Evolutionary conservation across 805 yeast species (phyloP).

Genomic region (Barnettozyma botsteinii): DNA sequence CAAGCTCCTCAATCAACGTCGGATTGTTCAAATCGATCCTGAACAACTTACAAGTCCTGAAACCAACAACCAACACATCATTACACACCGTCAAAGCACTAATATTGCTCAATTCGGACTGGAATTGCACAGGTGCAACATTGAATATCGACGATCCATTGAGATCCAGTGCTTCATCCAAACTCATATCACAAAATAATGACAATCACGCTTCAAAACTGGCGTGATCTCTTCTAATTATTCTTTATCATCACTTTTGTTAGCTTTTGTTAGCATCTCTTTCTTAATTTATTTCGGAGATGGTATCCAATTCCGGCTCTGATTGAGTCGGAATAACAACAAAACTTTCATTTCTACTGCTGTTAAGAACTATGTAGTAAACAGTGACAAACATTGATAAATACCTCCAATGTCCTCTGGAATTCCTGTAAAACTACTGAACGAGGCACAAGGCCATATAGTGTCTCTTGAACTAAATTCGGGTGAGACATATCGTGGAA

Average conservation of each 20-base stretch:
- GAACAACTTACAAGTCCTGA: conserved; percentile 47
- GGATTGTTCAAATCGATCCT: conserved; percentile 66
- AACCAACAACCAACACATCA: conserved; percentile 51
- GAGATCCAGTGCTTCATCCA: neutral
- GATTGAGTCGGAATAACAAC: neutral
- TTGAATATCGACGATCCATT: conserved; percentile 15
- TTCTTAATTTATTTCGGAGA: too few relatives aligned
- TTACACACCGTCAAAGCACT: conserved; percentile 46
- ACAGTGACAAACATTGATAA: too few relatives aligned
- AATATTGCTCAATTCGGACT: conserved; percentile 42
- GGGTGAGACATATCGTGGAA: conserved; percentile 87
- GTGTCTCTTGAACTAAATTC: conserved; percentile 77
- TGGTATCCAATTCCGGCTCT: too few relatives aligned
- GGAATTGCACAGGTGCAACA: conserved; percentile 44
- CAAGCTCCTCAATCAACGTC: conserved; percentile 43
- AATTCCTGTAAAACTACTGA: conserved; percentile 78
- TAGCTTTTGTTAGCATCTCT: too few relatives aligned
- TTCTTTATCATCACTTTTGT: too few relatives aligned
- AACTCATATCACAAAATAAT: neutral
- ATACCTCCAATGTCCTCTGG: conserved; percentile 40
- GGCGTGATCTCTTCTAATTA: too few relatives aligned
- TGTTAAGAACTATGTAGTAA: too few relatives aligned
- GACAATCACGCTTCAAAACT: neutral
- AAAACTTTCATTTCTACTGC: too few relatives aligned
- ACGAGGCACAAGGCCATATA: conserved; percentile 86